Evolutionary conservation across 331 rosid genomes (phyloP).

Genomic region (Pyrus hybrid): DNA sequence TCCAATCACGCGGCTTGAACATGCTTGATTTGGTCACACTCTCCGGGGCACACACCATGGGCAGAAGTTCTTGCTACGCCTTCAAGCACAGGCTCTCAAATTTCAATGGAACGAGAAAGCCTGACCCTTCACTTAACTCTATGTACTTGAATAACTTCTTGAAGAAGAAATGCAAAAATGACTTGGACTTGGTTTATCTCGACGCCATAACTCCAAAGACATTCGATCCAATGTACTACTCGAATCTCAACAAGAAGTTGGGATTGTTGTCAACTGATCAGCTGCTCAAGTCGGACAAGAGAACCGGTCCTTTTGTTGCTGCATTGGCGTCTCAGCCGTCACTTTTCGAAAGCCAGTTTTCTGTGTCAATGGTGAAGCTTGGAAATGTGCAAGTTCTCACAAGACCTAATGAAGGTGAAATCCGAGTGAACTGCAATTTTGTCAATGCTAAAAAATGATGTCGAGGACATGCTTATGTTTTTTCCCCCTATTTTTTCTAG

Average conservation of each 20-base stretch:
- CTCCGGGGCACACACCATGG: constrained; percentile 83
- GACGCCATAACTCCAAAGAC: constrained; percentile 64
- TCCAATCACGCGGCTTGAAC: constrained; percentile 43
- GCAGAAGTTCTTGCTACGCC: constrained; percentile 53
- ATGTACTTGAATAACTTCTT: constrained; percentile 37
- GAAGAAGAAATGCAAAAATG: constrained; percentile 41
- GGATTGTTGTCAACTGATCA: constrained; percentile 79
- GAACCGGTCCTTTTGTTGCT: constrained; percentile 61
- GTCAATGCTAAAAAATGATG: constrained; percentile 22
- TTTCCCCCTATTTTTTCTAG: no score
- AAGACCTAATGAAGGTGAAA: constrained; percentile 61
- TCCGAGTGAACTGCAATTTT: constrained; percentile 63
- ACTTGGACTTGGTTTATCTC: constrained; percentile 37
- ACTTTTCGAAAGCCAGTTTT: constrained; percentile 62
- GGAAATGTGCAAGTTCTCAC: constrained; percentile 80
- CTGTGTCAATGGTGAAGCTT: constrained; percentile 75
- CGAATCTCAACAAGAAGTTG: constrained; percentile 54
- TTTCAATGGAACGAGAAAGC: constrained; percentile 45
- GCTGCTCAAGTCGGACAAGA: constrained; percentile 43
- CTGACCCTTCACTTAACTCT: constrained; percentile 55
- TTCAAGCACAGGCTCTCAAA: constrained; percentile 47
- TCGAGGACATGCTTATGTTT: not conserved
- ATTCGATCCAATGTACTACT: constrained; percentile 57
- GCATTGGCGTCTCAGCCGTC: constrained; percentile 57
- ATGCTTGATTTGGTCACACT: constrained; percentile 74